These are phyloP conservation scores for Aspergillus persii DNA, from an alignment of 2,329 filamentous ascomycete genomes.

Conservation along the genomic window DNA sequence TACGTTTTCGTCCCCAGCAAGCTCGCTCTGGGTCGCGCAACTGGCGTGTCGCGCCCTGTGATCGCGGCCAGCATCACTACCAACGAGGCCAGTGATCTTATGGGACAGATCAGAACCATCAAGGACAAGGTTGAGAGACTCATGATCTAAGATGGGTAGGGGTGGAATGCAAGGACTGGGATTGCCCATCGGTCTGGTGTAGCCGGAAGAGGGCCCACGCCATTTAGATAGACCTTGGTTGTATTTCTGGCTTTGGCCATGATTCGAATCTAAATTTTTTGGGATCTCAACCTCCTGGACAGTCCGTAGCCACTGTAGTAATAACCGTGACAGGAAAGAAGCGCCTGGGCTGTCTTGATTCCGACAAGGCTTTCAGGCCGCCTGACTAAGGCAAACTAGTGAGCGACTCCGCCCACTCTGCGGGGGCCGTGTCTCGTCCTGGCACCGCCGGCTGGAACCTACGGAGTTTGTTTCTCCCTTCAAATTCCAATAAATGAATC, in stretches of 20 bases:
- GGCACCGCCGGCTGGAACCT: conserved; percentile 2
- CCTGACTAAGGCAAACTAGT: neutral
- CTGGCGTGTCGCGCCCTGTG: conserved; percentile 82
- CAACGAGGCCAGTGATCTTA: conserved; percentile 86
- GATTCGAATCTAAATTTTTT: too few species aligned
- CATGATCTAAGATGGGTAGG: conserved; percentile 67
- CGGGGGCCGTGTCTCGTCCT: conserved; percentile 11
- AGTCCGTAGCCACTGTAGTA: too few species aligned
- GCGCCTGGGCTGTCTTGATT: too few species aligned
- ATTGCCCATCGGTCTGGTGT: neutral
- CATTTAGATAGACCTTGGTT: neutral
- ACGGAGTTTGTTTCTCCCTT: neutral
- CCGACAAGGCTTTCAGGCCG: neutral
- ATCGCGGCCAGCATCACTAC: conserved; percentile 87
- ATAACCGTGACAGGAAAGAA: too few species aligned
- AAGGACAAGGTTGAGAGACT: conserved; percentile 96
- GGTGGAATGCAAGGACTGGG: neutral
- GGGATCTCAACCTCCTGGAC: too few species aligned
- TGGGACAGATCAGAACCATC: conserved; percentile 79
- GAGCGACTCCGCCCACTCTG: neutral
- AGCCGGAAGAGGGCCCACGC: neutral
- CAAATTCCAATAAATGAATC: conserved; percentile 6
- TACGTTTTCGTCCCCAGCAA: conserved; percentile 70
- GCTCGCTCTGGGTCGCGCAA: conserved; percentile 83
- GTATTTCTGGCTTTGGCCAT: too few species aligned